Percentiles rank a stretch among this genome's conserved stretches.
phyloP scores from a whole-genome alignment of 1,139 yeast species.

The Zygosaccharomyces sapae region DNA sequence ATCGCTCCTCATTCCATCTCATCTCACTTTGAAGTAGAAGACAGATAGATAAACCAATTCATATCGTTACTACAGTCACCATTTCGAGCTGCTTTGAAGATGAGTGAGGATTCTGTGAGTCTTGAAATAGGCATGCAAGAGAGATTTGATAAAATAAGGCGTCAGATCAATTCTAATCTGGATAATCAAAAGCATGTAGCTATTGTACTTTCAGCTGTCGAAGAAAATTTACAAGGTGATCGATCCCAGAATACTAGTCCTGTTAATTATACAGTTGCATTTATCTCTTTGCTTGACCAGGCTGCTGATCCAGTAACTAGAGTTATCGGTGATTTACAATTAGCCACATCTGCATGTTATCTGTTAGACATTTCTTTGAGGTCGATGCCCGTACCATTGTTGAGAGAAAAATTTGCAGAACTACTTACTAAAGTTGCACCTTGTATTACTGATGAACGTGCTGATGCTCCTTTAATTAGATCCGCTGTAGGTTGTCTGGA shows the following conservation, averaged over 20 bases:
- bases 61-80: not conserved
- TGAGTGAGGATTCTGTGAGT: constrained; percentile 46
- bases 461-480: constrained; percentile 81
- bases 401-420: constrained; percentile 69
- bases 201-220: constrained; percentile 78
- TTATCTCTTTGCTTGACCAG: constrained; percentile 76
- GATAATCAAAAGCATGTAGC: constrained; percentile 79
- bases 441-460: constrained; percentile 60
- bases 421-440: constrained; percentile 79
- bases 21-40: constrained; percentile 3
- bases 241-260: constrained; percentile 42
- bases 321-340: constrained; percentile 50
- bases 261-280: constrained; percentile 79
- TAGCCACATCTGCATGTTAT: constrained; percentile 76
- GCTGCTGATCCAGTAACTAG: constrained; percentile 52
- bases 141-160: constrained; percentile 63
- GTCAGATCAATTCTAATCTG: constrained; percentile 67
- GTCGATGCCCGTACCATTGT: constrained; percentile 61
- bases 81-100: constrained; percentile 9
- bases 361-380: constrained; percentile 78
- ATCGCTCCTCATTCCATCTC: constrained; percentile 29
- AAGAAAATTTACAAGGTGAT: constrained; percentile 77
- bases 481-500: constrained; percentile 86
- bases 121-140: constrained; percentile 59
- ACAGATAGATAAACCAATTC: constrained; percentile 9